Evolutionary conservation across 768 basidiomycete species (phyloP).

Genomic region (Leccinum uliginosum): DNA sequence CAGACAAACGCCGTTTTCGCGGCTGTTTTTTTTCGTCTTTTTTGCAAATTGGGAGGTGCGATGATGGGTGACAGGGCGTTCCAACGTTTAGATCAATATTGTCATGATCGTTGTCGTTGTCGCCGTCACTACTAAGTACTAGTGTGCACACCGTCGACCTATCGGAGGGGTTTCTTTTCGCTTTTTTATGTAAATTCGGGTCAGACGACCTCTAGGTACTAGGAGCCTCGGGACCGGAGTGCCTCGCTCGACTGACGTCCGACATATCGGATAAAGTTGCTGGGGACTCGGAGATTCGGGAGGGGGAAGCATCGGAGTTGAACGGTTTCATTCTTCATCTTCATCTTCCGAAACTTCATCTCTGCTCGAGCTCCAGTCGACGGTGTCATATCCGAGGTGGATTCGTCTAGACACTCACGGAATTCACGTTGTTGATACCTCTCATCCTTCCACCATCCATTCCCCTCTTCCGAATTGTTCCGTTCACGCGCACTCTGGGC

Average conservation of each 20-base stretch:
- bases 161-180: neutral
- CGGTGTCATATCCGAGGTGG: neutral
- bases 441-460: no score
- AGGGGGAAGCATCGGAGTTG: neutral
- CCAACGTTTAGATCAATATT: neutral
- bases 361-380: neutral
- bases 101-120: neutral
- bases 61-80: neutral
- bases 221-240: neutral
- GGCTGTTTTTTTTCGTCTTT: neutral
- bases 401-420: neutral
- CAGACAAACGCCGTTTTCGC: neutral
- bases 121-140: no score
- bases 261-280: neutral
- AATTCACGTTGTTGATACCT: neutral
- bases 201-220: neutral
- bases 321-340: neutral
- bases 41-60: constrained; percentile 1
- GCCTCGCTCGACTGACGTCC: neutral
- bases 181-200: neutral
- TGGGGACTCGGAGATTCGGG: neutral
- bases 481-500: neutral
- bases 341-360: neutral
- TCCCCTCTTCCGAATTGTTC: neutral
- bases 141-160: no score